phyloP scores from a whole-genome alignment of 805 yeast species.

The Kuraishia capsulata region DNA sequence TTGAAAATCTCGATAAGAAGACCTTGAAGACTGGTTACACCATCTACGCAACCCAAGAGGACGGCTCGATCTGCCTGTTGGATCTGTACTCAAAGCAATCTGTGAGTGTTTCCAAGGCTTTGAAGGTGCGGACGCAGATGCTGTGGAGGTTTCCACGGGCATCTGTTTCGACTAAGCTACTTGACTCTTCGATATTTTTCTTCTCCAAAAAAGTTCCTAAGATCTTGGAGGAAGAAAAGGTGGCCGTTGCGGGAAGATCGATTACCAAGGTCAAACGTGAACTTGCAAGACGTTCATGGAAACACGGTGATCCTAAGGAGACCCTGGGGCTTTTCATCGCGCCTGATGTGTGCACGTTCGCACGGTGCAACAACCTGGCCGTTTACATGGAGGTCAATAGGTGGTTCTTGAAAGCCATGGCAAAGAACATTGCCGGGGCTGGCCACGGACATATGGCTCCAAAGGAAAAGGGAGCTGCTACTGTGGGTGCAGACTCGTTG shows the following conservation, averaged over 20 bases:
- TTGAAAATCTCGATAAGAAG: constrained; percentile 76
- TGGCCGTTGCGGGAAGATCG: constrained; percentile 30
- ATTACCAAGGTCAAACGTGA: constrained; percentile 70
- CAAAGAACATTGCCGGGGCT: constrained; percentile 26
- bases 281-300: constrained; percentile 88
- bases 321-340: constrained; percentile 62
- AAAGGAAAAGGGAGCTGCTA: constrained; percentile 52
- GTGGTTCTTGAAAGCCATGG: constrained; percentile 57
- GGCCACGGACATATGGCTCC: constrained; percentile 14
- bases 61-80: constrained; percentile 38
- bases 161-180: constrained; percentile 64
- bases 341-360: constrained; percentile 62
- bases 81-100: constrained; percentile 66
- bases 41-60: constrained; percentile 41
- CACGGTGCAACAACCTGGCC: constrained; percentile 69
- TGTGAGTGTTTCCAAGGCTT: constrained; percentile 60
- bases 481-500: constrained; percentile 79
- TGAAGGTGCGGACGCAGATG: constrained; percentile 77
- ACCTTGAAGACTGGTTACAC: constrained; percentile 60
- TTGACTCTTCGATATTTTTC: constrained; percentile 67
- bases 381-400: constrained; percentile 90
- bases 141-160: constrained; percentile 82
- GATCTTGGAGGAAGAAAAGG: constrained; percentile 31
- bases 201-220: constrained; percentile 45
- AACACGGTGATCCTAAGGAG: constrained; percentile 49